Base-by-base conservation (phyloP, 257 asterid genomes). In the Pogostemon cablin region DNA sequence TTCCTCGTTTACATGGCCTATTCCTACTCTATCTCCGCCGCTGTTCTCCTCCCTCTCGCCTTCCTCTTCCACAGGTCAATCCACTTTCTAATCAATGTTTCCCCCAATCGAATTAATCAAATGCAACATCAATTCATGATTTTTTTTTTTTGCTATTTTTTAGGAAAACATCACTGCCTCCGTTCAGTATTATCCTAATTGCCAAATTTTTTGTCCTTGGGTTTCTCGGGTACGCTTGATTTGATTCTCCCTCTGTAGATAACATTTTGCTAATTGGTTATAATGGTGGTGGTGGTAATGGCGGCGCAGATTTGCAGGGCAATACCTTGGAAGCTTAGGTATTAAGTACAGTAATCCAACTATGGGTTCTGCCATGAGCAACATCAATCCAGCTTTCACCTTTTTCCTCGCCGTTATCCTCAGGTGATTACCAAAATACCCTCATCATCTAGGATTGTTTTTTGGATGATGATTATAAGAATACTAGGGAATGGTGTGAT, bases 291-390 rank as follows among this genome's bases (percentile, higher is more conserved):
- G 32, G 32, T 25, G 32, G 32, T 25, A 1, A 1, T 20, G 25
- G 25, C 25, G 25, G 25, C 15, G 67, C 78, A 80, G 88, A 50
- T 75, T 74, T 68, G 4, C 75, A 2, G 74, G 62, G 7, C 86
- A 77, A 47, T 72, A 46, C 32, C 54, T 78, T 4, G 84, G 71
- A 7, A 72, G 67, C 42, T 68, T 15, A 35, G 88, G 86, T 10
- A 34, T 86, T 7, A 42, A 57, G 3, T 81, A 77, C 57, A 75
- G 85, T 68, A 77, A 62, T 70, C 91, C 86, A 20, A 81, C 82
- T 0, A 75, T 86, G 34, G 83, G 72, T 54, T 83, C 88, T 15
- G 85, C 91, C 41, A 77, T 77, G 79, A 65, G 77, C 75, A 86
- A 78, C 71, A 67, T 86, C 61, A 6, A 35, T 49, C 83, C 91